Percentiles rank a stretch among this genome's conserved stretches.
Conservation (phyloP, 768 basidiomycete genomes). For the Leccinum olivaceopallidum region DNA sequence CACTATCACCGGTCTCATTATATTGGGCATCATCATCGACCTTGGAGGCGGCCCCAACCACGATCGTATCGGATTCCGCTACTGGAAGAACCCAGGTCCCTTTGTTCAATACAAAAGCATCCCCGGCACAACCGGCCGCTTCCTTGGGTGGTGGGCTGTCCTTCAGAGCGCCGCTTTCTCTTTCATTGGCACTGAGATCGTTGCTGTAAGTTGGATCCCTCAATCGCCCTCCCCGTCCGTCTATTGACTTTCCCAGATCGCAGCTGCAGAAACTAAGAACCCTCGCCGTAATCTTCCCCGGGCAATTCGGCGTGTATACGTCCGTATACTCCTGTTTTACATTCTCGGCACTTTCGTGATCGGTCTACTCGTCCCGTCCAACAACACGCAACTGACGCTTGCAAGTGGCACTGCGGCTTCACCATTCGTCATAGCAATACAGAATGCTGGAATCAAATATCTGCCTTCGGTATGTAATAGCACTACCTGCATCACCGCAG, state of each 20-base stretch:
- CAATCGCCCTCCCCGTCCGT: not conserved
- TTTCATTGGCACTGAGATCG: conserved; percentile 93
- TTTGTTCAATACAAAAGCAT: conserved; percentile 74
- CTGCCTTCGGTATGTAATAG: conserved; percentile 64
- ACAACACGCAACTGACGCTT: conserved; percentile 54
- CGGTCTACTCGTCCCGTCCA: conserved; percentile 80
- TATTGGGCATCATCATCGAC: conserved; percentile 72
- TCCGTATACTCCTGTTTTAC: conserved; percentile 84
- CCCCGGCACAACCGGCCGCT: conserved; percentile 68
- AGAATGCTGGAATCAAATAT: conserved; percentile 78
- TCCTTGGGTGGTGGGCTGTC: conserved; percentile 71
- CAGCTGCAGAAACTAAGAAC: conserved; percentile 90
- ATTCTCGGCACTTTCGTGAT: conserved; percentile 70
- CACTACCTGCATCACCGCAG: conserved; percentile 15
- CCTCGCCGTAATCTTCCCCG: conserved; percentile 68
- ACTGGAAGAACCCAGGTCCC: conserved; percentile 89
- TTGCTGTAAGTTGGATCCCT: conserved; percentile 57
- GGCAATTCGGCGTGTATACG: conserved; percentile 59
- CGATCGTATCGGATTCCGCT: conserved; percentile 59
- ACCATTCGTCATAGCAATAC: conserved; percentile 91
- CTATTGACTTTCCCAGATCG: conserved; percentile 50
- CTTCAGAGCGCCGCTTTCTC: conserved; percentile 91
- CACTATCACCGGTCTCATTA: conserved; percentile 71
- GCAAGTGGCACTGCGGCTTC: conserved; percentile 61
- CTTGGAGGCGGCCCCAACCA: conserved; percentile 87